phyloP scores from a whole-genome alignment of 2,329 filamentous ascomycete species.

The Colletotrichum neosansevieriae region DNA sequence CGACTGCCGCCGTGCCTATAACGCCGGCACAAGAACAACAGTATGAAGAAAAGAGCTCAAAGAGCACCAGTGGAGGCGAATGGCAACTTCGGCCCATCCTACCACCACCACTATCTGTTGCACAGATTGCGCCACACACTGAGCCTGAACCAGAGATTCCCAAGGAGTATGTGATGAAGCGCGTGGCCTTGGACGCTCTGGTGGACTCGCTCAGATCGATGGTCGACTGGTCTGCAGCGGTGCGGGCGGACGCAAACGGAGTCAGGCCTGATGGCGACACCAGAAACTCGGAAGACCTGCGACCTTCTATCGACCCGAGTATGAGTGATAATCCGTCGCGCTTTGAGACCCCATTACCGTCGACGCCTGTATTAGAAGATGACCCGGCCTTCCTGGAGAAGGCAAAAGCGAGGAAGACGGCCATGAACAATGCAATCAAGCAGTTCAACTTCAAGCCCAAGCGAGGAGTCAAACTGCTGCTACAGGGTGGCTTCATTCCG shows the following conservation, averaged over 20 bases:
- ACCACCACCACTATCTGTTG: constrained; percentile 86
- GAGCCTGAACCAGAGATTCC: constrained; percentile 80
- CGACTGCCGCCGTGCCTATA: constrained; percentile 81
- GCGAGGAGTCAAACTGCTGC: constrained; percentile 84
- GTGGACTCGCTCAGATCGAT: constrained; percentile 91
- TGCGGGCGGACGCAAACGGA: constrained; percentile 70
- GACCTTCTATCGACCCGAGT: constrained; percentile 77
- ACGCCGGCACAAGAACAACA: constrained; percentile 84
- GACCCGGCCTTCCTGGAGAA: constrained; percentile 95
- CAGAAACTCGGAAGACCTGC: constrained; percentile 57
- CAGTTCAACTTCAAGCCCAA: constrained; percentile 99
- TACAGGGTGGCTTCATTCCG: constrained; percentile 88
- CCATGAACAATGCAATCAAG: constrained; percentile 86
- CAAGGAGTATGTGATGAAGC: constrained; percentile 91
- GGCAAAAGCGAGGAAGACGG: constrained; percentile 93
- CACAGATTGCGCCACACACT: constrained; percentile 73
- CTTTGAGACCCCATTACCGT: constrained; percentile 70
- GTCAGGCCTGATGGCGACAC: constrained; percentile 48
- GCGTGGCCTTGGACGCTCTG: constrained; percentile 87
- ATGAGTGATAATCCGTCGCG: constrained; percentile 71
- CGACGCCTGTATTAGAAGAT: constrained; percentile 82
- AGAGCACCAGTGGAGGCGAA: constrained; percentile 71
- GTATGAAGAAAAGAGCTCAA: constrained; percentile 83
- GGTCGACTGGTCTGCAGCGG: constrained; percentile 86
- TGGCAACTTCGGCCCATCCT: constrained; percentile 90